phyloP scores from a whole-genome alignment of 1,284 basidiomycete species.

The Coniophora puteana region DNA sequence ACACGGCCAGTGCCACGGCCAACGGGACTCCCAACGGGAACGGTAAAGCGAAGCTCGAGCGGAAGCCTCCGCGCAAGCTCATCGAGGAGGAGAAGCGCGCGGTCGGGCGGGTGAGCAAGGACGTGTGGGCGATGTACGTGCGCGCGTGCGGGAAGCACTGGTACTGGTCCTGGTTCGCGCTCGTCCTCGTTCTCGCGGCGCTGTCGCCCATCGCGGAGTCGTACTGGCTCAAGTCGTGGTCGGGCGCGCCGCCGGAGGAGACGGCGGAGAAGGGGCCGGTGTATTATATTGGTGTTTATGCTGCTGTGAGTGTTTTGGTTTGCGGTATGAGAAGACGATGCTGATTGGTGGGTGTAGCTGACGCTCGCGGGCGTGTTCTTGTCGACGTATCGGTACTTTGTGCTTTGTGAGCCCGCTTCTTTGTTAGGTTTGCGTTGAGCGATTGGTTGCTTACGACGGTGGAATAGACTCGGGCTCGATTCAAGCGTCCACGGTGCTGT shows the following conservation, averaged over 20 bases:
- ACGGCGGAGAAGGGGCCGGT: conserved; percentile 44
- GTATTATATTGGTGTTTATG: conserved; percentile 81
- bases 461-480: conserved; percentile 73
- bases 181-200: conserved; percentile 60
- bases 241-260: conserved; percentile 40
- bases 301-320: conserved; percentile 39
- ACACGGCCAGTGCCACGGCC: conserved; percentile 27
- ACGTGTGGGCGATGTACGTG: conserved; percentile 84
- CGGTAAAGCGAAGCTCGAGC: conserved; percentile 38
- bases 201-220: conserved; percentile 79
- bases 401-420: conserved; percentile 47
- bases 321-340: conserved; percentile 32
- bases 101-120: conserved; percentile 73
- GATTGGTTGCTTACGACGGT: too few relatives aligned
- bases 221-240: conserved; percentile 83
- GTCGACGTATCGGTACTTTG: conserved; percentile 62
- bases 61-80: conserved; percentile 78
- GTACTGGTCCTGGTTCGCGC: conserved; percentile 73
- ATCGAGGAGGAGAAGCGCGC: conserved; percentile 90
- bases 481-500: conserved; percentile 65
- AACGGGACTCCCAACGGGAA: conserved; percentile 28
- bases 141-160: conserved; percentile 58
- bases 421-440: conserved; percentile 7
- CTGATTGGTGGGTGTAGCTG: conserved; percentile 28
- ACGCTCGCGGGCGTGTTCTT: conserved; percentile 44